Base-by-base conservation (phyloP, 2,329 filamentous ascomycete species). In the Cytospora leucostoma region DNA sequence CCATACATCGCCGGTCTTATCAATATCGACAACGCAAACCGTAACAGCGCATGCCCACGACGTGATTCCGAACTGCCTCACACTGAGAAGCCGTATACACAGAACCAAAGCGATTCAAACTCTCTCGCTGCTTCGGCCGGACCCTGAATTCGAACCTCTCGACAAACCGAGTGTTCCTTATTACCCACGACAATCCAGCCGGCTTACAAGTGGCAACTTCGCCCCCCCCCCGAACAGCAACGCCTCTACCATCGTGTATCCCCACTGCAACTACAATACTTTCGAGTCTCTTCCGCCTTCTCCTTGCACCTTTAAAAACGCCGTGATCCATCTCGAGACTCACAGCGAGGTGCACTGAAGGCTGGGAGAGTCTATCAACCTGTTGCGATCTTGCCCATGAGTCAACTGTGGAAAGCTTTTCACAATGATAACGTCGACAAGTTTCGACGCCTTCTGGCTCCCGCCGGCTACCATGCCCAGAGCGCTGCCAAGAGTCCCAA, bases 391-490 rank as follows among this genome's bases (percentile, higher is more conserved):
- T 60, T 51, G 37, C 61, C 66, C 50, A 76, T 98, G 94, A 98
- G 92, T 89, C 90, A 93, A 86, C 88, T 99, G 77, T 97, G 94
- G 94, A 93, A 93, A 85, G 92, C 87, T 77, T 98, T 94, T 77
- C 90, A 96, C 83, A 90, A 97, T 87, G 91, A 97, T 85, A 93
- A 99, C 87, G 90, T 97, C 87, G 93, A 96, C 76, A 88, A 82
- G 75, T 98, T 99, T 85, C 90, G 91, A 80, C 90, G 89, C 81
- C 86, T 96, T 74, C 85, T 99, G 84, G 88, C 88, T 74, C 87
- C 86, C 76, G 83, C 89, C 78, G 82, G 83, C 74, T 83, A 83
- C 75, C 83, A 80, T 73, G 74, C 81, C 67, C 84, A 85, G 70
- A 73, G 79, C 64, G 74, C 80, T 65, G 77, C 83, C 72, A 86